Percentiles rank a stretch among this genome's conserved stretches.
Conservation (phyloP, 2,329 filamentous ascomycete species). For the Colletotrichum tropicicola region DNA sequence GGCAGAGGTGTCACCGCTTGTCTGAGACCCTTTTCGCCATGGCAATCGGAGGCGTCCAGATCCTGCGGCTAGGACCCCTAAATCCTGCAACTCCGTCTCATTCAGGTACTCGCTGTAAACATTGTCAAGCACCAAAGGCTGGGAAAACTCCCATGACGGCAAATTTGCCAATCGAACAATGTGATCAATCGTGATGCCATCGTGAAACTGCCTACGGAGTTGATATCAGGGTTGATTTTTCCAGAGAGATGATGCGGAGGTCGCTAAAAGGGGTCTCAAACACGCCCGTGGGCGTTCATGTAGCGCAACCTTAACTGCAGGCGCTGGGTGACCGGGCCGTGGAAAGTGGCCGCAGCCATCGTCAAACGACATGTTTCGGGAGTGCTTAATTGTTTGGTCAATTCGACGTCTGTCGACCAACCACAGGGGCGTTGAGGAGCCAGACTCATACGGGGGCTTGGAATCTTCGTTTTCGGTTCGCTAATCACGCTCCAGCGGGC, state of each 20-base stretch:
- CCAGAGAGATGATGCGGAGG: background rate
- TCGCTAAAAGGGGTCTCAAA: background rate
- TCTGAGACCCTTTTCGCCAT: background rate
- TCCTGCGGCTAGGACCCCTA: background rate
- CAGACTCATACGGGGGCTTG: background rate
- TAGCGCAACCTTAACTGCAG: slow-evolving; percentile 4
- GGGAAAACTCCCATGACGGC: background rate
- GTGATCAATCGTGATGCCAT: background rate
- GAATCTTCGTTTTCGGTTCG: background rate
- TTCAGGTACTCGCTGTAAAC: background rate
- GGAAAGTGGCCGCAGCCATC: slow-evolving; percentile 10
- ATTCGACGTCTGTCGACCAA: slow-evolving; percentile 6
- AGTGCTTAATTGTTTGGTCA: background rate
- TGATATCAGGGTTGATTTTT: background rate
- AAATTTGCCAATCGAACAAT: background rate
- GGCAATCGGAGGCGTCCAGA: background rate
- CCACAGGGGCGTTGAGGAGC: background rate
- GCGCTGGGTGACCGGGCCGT: slow-evolving; percentile 11
- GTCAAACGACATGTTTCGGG: slow-evolving; percentile 23
- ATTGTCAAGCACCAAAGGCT: too few species aligned
- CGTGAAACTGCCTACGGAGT: slow-evolving; percentile 14
- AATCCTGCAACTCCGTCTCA: background rate
- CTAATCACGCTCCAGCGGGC: background rate
- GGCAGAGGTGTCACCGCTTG: background rate
- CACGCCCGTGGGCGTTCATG: slow-evolving; percentile 11